A percentile compares a stretch with the other conserved stretches of the same genome.
phyloP scores from a whole-genome alignment of 139 green algal species.

The Ostreobium quekettii region DNA sequence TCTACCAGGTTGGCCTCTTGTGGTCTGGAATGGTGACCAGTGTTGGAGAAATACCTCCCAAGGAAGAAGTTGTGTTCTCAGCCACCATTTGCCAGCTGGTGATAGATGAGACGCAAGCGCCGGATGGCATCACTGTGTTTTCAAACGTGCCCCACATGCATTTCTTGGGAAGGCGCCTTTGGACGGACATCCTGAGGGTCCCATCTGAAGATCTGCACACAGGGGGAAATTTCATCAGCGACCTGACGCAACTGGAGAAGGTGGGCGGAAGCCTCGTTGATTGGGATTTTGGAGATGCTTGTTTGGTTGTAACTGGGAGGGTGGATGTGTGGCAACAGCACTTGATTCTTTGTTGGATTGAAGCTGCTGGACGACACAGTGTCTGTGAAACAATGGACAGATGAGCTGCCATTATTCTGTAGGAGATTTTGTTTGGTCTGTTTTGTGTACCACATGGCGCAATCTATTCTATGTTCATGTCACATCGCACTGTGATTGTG shows the following conservation, averaged over 20 bases:
- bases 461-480: no score
- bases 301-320: no score
- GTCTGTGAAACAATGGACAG: no score
- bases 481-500: no score
- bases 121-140: conserved; percentile 2
- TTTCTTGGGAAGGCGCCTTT: neutral
- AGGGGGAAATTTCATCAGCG: neutral
- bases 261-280: no score
- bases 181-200: neutral
- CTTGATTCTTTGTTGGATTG: no score
- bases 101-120: neutral
- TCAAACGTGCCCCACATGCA: neutral
- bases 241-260: neutral
- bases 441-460: no score
- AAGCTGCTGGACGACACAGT: no score
- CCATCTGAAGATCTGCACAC: neutral
- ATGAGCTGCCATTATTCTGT: no score
- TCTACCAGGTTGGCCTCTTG: neutral
- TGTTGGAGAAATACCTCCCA: neutral
- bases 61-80: neutral
- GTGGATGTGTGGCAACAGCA: no score
- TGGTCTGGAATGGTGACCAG: neutral
- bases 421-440: no score
- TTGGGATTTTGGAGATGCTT: no score
- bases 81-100: neutral